Evolutionary conservation across 1,284 basidiomycete genomes (phyloP), one percentile per base, ranked within the genome.

Genomic region (Ceratobasidium sp.): DNA sequence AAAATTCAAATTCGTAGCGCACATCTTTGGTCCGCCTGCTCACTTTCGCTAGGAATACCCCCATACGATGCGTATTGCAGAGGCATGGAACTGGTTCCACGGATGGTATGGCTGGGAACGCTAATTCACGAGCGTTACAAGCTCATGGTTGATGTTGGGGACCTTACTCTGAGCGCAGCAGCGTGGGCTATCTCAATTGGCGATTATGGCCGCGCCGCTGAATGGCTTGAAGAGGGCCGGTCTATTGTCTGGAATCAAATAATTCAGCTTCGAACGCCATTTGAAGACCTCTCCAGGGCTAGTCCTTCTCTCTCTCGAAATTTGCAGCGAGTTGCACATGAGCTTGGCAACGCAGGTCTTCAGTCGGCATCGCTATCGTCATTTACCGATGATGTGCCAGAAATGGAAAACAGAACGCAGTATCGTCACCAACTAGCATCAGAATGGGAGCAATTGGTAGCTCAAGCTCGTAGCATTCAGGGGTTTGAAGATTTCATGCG

Each of bases 401-500:
- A 7, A 7, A 8, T 40, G 38, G 38, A 40, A 17, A 17, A 40
- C 7, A 20, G 10, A 47, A 12, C 45, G 10, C 45, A 20, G 7
- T 12, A 47, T 8, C 45, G n/a, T 12, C 45, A 20, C n/a, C 13
- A 20, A 7, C 42, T 64, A 17, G 69, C 69, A 1, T 40, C 35
- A 22, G 20, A 38, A 13, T 70, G 55, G 31, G 58, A 70, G 17
- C n/a, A 20, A 8, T 17, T 70, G 17, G n/a, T 71, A 17, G 13
- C 25, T 8, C 20, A 71, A 38, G 55, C 56, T n/a, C 68, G 70
- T 1, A 34, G 42, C 34, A 10, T 71, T 10, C 38, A 52, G 6
- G 68, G 58, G 6, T 71, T 71, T 32, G 35, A 43, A 12, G 45
- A 45, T n/a, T 71, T 69, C 35, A 56, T 71, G 32, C 56, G 45